These are phyloP conservation scores for Trametes sanguinea DNA, from an alignment of 768 basidiomycete species.

Conservation along the genomic window DNA sequence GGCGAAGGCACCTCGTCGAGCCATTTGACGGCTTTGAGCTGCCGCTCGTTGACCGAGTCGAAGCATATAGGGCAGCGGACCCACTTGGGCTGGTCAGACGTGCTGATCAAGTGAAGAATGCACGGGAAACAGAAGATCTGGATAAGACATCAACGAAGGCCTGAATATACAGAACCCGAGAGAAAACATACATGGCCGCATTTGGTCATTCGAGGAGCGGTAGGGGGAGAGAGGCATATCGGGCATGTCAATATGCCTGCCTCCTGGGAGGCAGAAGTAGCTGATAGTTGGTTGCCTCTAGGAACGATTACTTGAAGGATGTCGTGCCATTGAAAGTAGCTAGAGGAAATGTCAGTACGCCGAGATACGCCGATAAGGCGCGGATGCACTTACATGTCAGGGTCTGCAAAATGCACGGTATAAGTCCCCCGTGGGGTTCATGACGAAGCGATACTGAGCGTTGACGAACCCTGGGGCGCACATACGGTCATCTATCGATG, in stretches of 20 bases:
- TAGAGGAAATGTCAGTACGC: constrained; percentile 34
- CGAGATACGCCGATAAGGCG: constrained; percentile 19
- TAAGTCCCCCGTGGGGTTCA: constrained; percentile 92
- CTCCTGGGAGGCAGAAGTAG: constrained; percentile 47
- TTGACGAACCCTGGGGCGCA: constrained; percentile 81
- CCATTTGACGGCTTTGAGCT: constrained; percentile 94
- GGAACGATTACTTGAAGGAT: constrained; percentile 94
- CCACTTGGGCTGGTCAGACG: constrained; percentile 82
- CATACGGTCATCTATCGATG: neutral
- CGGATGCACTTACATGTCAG: constrained; percentile 78
- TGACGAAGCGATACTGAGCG: constrained; percentile 93
- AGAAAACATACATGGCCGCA: constrained; percentile 86
- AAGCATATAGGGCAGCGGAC: constrained; percentile 95
- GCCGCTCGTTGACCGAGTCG: constrained; percentile 86
- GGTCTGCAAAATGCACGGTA: constrained; percentile 95
- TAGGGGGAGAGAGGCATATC: constrained; percentile 91
- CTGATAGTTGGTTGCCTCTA: constrained; percentile 56
- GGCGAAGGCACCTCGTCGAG: constrained; percentile 53
- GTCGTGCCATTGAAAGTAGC: constrained; percentile 95
- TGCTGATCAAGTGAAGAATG: constrained; percentile 86
- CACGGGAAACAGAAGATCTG: constrained; percentile 96
- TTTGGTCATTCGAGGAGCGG: constrained; percentile 92
- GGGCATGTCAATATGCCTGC: constrained; percentile 82
- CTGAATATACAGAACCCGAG: constrained; percentile 4
- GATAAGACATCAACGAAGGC: constrained; percentile 16